phyloP scores from a whole-genome alignment of 768 basidiomycete genomes.

The Kwoniella mangroviensis region DNA sequence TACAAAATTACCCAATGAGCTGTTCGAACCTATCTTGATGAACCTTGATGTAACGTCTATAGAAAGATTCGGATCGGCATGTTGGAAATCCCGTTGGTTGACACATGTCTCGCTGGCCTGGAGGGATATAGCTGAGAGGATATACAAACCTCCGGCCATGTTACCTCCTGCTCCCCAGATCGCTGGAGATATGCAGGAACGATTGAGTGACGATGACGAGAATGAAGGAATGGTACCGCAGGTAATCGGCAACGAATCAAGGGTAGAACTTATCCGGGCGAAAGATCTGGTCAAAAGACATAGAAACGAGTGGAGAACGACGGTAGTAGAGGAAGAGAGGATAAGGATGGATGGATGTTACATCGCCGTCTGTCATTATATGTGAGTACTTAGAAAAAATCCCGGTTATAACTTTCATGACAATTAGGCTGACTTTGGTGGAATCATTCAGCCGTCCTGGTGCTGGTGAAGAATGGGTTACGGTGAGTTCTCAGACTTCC shows the following conservation, averaged over 20 bases:
- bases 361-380: constrained; percentile 83
- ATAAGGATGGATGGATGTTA: constrained; percentile 86
- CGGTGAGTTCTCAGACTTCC: constrained; percentile 62
- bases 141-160: constrained; percentile 78
- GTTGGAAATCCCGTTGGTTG: constrained; percentile 74
- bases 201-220: background rate
- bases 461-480: constrained; percentile 82
- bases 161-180: constrained; percentile 60
- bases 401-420: background rate
- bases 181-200: constrained; percentile 25
- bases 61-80: constrained; percentile 76
- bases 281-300: constrained; percentile 64
- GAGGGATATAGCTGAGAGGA: constrained; percentile 57
- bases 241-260: background rate
- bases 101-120: constrained; percentile 77
- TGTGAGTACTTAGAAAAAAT: constrained; percentile 38
- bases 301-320: constrained; percentile 70
- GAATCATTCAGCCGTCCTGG: constrained; percentile 66
- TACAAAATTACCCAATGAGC: constrained; percentile 72
- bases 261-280: constrained; percentile 48
- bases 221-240: background rate
- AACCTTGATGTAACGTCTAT: constrained; percentile 70
- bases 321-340: constrained; percentile 82
- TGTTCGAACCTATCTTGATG: constrained; percentile 71
- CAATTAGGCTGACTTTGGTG: background rate